These are phyloP conservation scores for Globisporangium radiosum DNA, from an alignment of 352 stramenopile species.

Conservation along the genomic window DNA sequence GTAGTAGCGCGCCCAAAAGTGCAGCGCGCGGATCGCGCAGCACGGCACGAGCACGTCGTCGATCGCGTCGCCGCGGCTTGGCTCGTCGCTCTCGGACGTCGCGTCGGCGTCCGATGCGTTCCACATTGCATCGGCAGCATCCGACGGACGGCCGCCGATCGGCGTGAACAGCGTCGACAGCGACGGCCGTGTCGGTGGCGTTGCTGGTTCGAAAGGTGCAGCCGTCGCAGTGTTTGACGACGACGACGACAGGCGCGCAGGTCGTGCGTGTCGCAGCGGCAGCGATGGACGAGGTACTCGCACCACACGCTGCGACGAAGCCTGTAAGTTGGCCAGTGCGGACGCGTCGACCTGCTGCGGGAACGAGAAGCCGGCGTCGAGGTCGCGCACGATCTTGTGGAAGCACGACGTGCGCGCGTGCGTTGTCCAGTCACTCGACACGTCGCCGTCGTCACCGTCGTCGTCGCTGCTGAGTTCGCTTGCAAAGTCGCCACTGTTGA, in stretches of 20 bases:
- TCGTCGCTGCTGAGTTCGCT: slow-evolving; percentile 20
- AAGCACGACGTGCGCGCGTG: slow-evolving; percentile 20
- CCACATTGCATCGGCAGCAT: slow-evolving; percentile 23
- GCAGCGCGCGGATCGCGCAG: slow-evolving; percentile 55
- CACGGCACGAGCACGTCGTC: slow-evolving; percentile 69
- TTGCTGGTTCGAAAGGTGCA: slow-evolving; percentile 4
- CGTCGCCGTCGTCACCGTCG: slow-evolving; percentile 15
- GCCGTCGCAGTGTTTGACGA: neutral
- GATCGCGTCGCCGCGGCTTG: slow-evolving; percentile 21
- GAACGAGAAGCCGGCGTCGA: slow-evolving; percentile 52
- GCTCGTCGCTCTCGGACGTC: slow-evolving; percentile 31
- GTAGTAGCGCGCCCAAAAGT: slow-evolving; percentile 79
- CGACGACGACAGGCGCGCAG: slow-evolving; percentile 14
- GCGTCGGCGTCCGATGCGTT: slow-evolving; percentile 24
- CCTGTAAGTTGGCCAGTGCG: slow-evolving; percentile 18
- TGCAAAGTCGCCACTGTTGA: slow-evolving; percentile 2
- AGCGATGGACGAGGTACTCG: neutral
- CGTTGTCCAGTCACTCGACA: slow-evolving; percentile 7
- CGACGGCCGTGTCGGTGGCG: slow-evolving; percentile 17
- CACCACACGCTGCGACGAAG: slow-evolving; percentile 4
- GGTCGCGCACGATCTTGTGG: slow-evolving; percentile 48
- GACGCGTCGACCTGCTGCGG: slow-evolving; percentile 31
- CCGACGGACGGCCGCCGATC: slow-evolving; percentile 17
- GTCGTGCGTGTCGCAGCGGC: neutral
- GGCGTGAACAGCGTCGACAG: slow-evolving; percentile 31